A percentile compares a stretch with the other conserved stretches of the same genome.
These are phyloP conservation scores for Claviceps sorghi DNA, from an alignment of 2,329 filamentous ascomycete species.

Conservation along the genomic window DNA sequence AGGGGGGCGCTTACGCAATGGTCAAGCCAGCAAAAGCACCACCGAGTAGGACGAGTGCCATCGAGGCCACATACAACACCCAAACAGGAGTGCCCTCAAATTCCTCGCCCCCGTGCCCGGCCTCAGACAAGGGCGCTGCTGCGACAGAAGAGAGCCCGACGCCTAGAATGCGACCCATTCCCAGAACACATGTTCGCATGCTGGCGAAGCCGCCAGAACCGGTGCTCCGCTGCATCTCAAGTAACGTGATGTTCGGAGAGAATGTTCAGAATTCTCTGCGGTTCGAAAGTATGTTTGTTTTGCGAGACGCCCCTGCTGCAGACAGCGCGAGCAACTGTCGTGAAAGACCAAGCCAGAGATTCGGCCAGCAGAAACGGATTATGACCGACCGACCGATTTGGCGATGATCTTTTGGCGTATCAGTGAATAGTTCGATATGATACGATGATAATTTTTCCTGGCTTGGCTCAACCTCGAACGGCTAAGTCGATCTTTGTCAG, in stretches of 20 bases:
- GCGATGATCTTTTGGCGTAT: neutral
- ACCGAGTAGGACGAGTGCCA: constrained; percentile 69
- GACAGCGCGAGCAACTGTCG: neutral
- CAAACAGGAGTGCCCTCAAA: constrained; percentile 53
- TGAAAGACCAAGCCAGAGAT: neutral
- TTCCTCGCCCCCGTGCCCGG: constrained; percentile 30
- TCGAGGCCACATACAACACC: constrained; percentile 67
- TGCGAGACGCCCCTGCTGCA: neutral
- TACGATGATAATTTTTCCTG: neutral
- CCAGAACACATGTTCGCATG: constrained; percentile 34
- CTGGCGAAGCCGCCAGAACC: constrained; percentile 21
- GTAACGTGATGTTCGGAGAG: neutral
- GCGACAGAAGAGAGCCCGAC: constrained; percentile 33
- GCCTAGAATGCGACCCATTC: constrained; percentile 35
- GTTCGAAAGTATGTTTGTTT: neutral
- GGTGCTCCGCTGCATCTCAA: constrained; percentile 15
- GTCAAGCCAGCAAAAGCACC: constrained; percentile 92
- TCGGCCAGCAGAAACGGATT: neutral
- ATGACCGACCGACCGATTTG: no score
- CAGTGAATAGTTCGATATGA: neutral
- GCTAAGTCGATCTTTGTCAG: neutral
- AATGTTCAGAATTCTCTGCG: neutral
- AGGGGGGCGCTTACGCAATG: constrained; percentile 44
- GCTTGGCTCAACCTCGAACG: neutral
- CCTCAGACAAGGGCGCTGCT: constrained; percentile 27